Evolutionary conservation across 768 basidiomycete genomes (phyloP).

Genomic region (Pisolithus marmoratus): DNA sequence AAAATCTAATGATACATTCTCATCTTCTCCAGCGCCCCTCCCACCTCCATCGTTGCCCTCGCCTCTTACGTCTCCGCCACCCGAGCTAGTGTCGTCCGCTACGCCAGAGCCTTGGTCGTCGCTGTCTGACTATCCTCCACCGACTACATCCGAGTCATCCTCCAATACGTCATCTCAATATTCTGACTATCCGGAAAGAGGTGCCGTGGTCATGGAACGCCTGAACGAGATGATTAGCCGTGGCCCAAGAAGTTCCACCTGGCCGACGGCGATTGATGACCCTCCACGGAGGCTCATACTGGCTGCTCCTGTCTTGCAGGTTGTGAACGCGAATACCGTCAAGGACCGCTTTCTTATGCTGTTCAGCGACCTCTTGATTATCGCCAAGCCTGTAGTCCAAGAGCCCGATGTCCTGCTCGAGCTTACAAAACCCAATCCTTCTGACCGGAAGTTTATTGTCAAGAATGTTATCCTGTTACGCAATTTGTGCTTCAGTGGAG

Average conservation of each 20-base stretch:
- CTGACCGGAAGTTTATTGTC: constrained; percentile 77
- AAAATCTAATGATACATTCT: constrained; percentile 17
- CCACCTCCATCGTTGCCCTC: constrained; percentile 26
- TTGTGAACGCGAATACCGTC: constrained; percentile 88
- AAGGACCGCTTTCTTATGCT: constrained; percentile 96
- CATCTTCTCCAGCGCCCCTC: constrained; percentile 14
- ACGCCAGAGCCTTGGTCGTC: constrained; percentile 80
- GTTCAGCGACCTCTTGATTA: constrained; percentile 92
- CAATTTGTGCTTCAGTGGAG: constrained; percentile 62
- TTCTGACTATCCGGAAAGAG: constrained; percentile 43
- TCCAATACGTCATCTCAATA: constrained; percentile 69
- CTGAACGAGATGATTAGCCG: constrained; percentile 67
- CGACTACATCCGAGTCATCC: constrained; percentile 69
- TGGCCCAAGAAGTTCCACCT: constrained; percentile 51
- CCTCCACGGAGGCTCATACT: constrained; percentile 83
- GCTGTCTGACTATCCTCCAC: constrained; percentile 62
- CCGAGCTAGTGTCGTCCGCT: constrained; percentile 54
- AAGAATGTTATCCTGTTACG: constrained; percentile 84
- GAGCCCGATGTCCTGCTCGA: constrained; percentile 62
- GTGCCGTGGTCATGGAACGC: constrained; percentile 55
- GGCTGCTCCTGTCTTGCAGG: constrained; percentile 85
- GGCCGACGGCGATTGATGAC: constrained; percentile 68
- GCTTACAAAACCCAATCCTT: constrained; percentile 44
- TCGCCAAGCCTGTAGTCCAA: constrained; percentile 82
- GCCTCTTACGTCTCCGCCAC: constrained; percentile 40